These are phyloP conservation scores for Vitis rotundifolia DNA, from an alignment of 164 flowering plant genomes.

Conservation along the genomic window DNA sequence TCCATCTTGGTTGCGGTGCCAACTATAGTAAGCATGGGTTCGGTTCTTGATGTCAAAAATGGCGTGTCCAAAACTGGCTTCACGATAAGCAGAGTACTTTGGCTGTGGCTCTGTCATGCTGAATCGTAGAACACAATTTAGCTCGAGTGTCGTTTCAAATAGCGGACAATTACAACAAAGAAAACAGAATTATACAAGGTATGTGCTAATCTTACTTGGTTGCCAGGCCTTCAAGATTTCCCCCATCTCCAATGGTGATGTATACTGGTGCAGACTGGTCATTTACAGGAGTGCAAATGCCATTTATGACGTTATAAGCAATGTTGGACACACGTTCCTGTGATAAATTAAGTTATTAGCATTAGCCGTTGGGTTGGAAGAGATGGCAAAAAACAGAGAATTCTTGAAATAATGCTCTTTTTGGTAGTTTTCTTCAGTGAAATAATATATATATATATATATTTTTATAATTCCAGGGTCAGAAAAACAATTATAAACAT, in stretches of 20 bases:
- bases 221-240: slow-evolving; percentile 81
- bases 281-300: slow-evolving; percentile 52
- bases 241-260: slow-evolving; percentile 94
- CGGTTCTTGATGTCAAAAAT: slow-evolving; percentile 54
- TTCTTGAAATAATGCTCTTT: no score
- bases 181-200: background rate
- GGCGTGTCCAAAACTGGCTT: slow-evolving; percentile 66
- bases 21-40: slow-evolving; percentile 40
- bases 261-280: slow-evolving; percentile 85
- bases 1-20: slow-evolving; percentile 51
- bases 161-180: background rate
- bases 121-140: slow-evolving; percentile 8
- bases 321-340: slow-evolving; percentile 73
- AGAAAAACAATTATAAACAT: no score
- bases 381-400: background rate
- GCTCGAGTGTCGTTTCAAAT: background rate
- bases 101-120: slow-evolving; percentile 76
- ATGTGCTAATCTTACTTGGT: slow-evolving; percentile 52
- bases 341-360: background rate
- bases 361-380: background rate
- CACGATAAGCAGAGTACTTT: slow-evolving; percentile 54
- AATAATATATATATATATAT: no score
- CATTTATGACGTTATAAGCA: slow-evolving; percentile 69
- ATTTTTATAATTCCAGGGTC: no score
- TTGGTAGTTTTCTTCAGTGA: no score